Conservation (phyloP, 495 filamentous ascomycete species). For the Penicillium angulare region DNA sequence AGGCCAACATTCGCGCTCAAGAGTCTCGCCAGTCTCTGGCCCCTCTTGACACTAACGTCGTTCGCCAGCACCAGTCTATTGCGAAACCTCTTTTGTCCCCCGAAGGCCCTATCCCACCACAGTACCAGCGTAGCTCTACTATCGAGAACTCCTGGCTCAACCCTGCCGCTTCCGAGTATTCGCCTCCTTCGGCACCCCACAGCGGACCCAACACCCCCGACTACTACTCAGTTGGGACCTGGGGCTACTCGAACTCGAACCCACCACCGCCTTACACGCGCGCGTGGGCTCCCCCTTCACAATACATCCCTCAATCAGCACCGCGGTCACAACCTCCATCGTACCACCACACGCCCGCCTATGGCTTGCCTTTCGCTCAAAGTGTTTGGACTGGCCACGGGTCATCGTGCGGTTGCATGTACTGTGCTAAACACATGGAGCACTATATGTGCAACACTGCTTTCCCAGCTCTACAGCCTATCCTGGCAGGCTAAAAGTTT, state of each 20-base stretch:
- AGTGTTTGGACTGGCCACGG: conserved; percentile 59
- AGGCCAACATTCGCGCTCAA: conserved; percentile 55
- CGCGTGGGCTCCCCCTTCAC: conserved; percentile 42
- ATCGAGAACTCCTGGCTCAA: conserved; percentile 55
- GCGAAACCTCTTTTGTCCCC: conserved; percentile 49
- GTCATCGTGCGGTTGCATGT: conserved; percentile 66
- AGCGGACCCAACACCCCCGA: conserved; percentile 65
- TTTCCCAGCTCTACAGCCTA: conserved; percentile 60
- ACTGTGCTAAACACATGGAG: conserved; percentile 62
- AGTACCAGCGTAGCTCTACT: conserved; percentile 55
- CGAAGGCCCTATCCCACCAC: conserved; percentile 48
- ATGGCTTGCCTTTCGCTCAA: conserved; percentile 54
- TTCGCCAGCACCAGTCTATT: conserved; percentile 41
- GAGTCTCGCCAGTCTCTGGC: conserved; percentile 59
- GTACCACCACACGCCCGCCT: conserved; percentile 52
- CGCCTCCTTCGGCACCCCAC: conserved; percentile 66
- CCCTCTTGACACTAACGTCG: conserved; percentile 67
- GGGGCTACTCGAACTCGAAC: conserved; percentile 56
- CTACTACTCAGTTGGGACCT: conserved; percentile 54
- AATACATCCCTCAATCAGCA: conserved; percentile 47
- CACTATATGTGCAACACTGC: conserved; percentile 62
- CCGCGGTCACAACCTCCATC: conserved; percentile 48
- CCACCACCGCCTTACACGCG: conserved; percentile 46
- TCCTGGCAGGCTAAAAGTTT: conserved; percentile 32
- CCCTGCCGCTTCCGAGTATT: conserved; percentile 56